Evolutionary conservation across 495 filamentous ascomycete species (phyloP).

Genomic region (Neurospora cerealis): DNA sequence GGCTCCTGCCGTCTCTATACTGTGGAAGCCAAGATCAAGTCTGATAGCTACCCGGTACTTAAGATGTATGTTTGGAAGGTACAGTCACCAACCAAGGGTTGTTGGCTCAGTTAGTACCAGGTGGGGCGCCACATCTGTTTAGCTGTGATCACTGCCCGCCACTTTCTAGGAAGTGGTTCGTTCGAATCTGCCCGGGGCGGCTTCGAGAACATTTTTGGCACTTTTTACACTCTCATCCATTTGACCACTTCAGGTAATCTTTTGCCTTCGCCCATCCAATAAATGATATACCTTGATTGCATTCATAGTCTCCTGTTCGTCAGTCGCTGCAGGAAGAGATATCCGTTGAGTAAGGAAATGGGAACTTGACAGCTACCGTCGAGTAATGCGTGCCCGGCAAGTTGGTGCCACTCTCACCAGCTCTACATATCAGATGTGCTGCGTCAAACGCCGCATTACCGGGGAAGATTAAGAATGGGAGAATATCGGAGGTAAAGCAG

Average conservation of each 20-base stretch:
- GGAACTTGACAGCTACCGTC: too few species aligned
- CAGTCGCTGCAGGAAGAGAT: background rate
- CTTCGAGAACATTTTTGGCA: background rate
- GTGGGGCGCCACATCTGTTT: too few species aligned
- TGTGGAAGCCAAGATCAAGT: background rate
- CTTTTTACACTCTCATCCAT: background rate
- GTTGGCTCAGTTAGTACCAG: background rate
- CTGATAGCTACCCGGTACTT: background rate
- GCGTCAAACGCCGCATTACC: too few species aligned
- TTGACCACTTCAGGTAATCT: background rate
- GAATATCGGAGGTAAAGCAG: too few species aligned
- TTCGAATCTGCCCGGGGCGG: background rate
- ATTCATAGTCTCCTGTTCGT: background rate
- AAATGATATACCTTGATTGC: background rate
- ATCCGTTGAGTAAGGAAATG: too few species aligned
- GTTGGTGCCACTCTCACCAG: too few species aligned
- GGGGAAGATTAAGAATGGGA: too few species aligned
- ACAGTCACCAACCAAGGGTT: background rate
- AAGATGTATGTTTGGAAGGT: background rate
- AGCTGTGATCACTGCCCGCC: too few species aligned
- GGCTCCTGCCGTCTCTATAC: background rate
- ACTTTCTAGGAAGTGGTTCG: background rate
- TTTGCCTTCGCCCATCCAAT: background rate
- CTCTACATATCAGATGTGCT: too few species aligned
- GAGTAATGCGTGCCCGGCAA: too few species aligned